Conservation (phyloP, 1,284 basidiomycete species). For the Austropuccinia psidii region DNA sequence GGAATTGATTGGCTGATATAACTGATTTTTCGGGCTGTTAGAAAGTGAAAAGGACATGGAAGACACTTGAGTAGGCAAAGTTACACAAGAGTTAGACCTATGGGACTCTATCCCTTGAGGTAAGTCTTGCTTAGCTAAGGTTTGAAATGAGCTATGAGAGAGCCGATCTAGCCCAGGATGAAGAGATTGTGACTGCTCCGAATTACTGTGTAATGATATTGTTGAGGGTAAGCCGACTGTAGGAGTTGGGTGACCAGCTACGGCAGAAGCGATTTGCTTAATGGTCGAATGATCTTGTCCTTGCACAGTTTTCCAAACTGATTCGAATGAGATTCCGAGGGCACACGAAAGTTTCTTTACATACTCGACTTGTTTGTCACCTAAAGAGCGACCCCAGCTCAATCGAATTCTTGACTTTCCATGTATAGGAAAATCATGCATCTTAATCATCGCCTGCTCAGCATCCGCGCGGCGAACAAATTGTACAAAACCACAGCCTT, state of each 20-base stretch:
- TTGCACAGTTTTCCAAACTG: conserved; percentile 33
- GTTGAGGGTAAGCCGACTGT: too few relatives aligned
- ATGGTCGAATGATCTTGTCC: conserved; percentile 30
- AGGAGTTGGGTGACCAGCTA: not conserved
- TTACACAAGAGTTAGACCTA: too few relatives aligned
- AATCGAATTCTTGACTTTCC: conserved; percentile 73
- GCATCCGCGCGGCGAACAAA: conserved; percentile 85
- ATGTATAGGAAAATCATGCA: conserved; percentile 90
- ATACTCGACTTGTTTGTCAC: conserved; percentile 42
- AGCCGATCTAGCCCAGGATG: too few relatives aligned
- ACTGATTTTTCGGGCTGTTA: too few relatives aligned
- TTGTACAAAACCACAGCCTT: conserved; percentile 92
- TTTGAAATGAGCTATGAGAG: too few relatives aligned
- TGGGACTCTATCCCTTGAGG: too few relatives aligned
- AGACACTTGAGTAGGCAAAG: not conserved
- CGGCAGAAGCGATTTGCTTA: conserved; percentile 23
- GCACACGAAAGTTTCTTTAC: conserved; percentile 24
- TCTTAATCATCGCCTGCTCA: conserved; percentile 82
- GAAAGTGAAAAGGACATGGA: not conserved
- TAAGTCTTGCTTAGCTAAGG: too few relatives aligned
- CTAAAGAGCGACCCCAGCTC: conserved; percentile 68
- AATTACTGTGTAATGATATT: not conserved
- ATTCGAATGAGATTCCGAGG: conserved; percentile 23
- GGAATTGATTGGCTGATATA: too few relatives aligned
- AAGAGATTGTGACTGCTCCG: not conserved